These are phyloP conservation scores for Onygenales sp. DNA, from an alignment of 2,329 filamentous ascomycete species.

Conservation along the genomic window DNA sequence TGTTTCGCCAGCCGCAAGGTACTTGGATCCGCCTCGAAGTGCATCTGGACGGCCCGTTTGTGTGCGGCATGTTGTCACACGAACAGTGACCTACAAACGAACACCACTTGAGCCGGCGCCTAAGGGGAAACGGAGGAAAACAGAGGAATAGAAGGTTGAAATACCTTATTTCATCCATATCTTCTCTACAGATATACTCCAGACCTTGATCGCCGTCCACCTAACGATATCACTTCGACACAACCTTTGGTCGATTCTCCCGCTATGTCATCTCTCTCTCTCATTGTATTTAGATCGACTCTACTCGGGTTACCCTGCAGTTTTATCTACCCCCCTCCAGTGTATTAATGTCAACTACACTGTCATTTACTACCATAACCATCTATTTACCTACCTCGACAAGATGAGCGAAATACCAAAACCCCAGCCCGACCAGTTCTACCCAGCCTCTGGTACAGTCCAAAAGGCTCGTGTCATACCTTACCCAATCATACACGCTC, in stretches of 20 bases:
- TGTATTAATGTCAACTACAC: too few relatives aligned
- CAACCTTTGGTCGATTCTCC: not conserved
- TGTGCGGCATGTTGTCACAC: constrained; percentile 85
- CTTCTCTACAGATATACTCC: not conserved
- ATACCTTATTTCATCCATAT: not conserved
- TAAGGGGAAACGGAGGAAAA: constrained; percentile 83
- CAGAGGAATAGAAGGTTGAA: constrained; percentile 18
- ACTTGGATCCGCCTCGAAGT: constrained; percentile 51
- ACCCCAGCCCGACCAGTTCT: too few relatives aligned
- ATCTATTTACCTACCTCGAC: too few relatives aligned
- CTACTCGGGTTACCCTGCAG: too few relatives aligned
- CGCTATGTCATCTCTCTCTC: too few relatives aligned
- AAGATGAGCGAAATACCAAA: too few relatives aligned
- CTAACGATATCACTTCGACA: not conserved
- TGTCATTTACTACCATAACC: too few relatives aligned
- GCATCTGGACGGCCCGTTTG: constrained; percentile 56
- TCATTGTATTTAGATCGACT: too few relatives aligned
- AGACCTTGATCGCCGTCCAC: not conserved
- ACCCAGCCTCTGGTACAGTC: too few relatives aligned
- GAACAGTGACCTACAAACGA: constrained; percentile 70
- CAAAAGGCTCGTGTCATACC: too few relatives aligned
- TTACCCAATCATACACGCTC: too few relatives aligned
- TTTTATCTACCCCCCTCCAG: too few relatives aligned
- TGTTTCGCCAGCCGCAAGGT: constrained; percentile 56
- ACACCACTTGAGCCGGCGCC: constrained; percentile 74